Evolutionary conservation across 1,284 basidiomycete species (phyloP), one percentile per base, ranked within the genome.

Genomic region (Mrakiaceae sp.): DNA sequence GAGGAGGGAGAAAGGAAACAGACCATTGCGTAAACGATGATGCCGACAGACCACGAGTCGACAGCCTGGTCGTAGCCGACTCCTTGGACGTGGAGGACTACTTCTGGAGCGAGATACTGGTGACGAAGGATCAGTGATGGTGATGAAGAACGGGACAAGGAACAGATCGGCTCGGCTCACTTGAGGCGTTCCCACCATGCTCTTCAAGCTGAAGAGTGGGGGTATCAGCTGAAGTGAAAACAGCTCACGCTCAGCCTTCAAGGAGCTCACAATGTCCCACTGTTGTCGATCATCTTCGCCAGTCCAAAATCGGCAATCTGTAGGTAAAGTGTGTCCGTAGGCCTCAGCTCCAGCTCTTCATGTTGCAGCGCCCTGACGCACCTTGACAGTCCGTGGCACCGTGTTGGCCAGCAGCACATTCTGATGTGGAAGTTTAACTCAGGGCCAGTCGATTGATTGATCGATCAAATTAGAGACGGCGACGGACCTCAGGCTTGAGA

Each of bases 221-320:
- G 2, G 46, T 7, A 12, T 58, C 47, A 66, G 60, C 39, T 8
- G 12, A 52, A 47, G 51, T 27, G 4, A 47, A 52, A 43, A 51
- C 16, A 12, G 11, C 5, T 43, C 16, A 27, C 27, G 1, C 27
- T 27, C 27, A 27, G 27, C 27, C 27, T 27, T 27, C 27, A 27
- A 27, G 27, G 27, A 27, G 63, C 67, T 62, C 56, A 70, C 66
- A 44, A 51, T 62, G 68, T 71, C 14, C 67, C 63, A 42, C 65
- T 67, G 46, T 83, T 72, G 69, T 88, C 86, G 53, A 90, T 84
- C 64, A 87, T 84, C 73, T 96, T 96, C 0, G 93, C 92, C 11
- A 96, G 81, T 5, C 93, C 93, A 73, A 95, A 96, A 74, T 95
- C 93, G 2, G 92, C 92, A 42, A 96, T 85, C 72, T 92, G 91